A percentile compares a stretch with the other conserved stretches of the same genome.
These are phyloP conservation scores for Chaetomiaceae sp. DNA, from an alignment of 2,329 filamentous ascomycete species.

Conservation along the genomic window DNA sequence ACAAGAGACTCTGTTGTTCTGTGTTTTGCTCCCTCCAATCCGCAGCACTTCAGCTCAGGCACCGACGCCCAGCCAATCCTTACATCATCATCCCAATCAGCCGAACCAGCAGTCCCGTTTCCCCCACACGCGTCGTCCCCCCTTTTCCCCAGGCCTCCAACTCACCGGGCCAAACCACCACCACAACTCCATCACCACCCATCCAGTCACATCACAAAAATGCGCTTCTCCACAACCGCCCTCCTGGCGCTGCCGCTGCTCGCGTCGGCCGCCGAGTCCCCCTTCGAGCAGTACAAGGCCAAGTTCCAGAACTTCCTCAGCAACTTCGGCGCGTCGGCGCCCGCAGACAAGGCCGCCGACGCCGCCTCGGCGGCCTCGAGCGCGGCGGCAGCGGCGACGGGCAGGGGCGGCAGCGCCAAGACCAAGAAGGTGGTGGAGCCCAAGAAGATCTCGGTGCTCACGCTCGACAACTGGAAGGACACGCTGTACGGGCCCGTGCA, in stretches of 20 bases:
- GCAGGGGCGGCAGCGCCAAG: conserved; percentile 36
- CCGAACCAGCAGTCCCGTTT: neutral
- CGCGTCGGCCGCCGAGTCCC: conserved; percentile 47
- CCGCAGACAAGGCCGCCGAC: conserved; percentile 37
- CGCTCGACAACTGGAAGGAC: conserved; percentile 66
- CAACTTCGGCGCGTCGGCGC: conserved; percentile 51
- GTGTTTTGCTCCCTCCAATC: neutral
- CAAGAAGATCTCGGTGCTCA: conserved; percentile 53
- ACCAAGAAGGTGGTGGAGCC: conserved; percentile 39
- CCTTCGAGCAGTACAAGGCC: conserved; percentile 55
- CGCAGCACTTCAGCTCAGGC: conserved; percentile 7
- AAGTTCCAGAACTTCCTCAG: conserved; percentile 62
- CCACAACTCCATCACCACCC: neutral
- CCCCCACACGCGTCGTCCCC: neutral
- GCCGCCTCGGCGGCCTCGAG: conserved; percentile 37
- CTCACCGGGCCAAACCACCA: neutral
- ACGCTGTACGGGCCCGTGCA: conserved; percentile 60
- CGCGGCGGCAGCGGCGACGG: too few species aligned
- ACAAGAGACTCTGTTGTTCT: neutral
- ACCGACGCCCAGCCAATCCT: neutral
- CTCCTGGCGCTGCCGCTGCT: conserved; percentile 54
- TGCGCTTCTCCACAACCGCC: conserved; percentile 54
- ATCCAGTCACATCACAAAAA: conserved; percentile 28
- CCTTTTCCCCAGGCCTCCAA: neutral
- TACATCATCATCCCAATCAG: conserved; percentile 7